phyloP scores from a whole-genome alignment of 2,329 filamentous ascomycete species.

The Sphaceloma murrayae region DNA sequence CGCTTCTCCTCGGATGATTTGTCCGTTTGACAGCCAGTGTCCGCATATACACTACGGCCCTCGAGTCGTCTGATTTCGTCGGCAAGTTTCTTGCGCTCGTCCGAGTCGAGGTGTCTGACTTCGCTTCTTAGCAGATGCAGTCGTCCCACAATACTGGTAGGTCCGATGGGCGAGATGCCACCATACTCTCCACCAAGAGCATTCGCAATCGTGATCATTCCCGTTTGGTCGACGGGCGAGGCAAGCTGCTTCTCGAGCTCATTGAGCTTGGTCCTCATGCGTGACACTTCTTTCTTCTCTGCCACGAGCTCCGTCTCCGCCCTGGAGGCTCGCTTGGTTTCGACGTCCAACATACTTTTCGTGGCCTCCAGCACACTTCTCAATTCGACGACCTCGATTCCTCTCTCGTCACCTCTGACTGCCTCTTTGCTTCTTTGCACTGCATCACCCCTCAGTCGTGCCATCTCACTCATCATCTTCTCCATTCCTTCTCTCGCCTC shows the following conservation, averaged over 20 bases:
- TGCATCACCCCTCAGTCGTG: too few species aligned
- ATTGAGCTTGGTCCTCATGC: background rate
- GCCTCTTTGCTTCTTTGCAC: background rate
- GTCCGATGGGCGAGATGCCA: background rate
- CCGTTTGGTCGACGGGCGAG: background rate
- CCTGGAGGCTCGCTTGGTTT: background rate
- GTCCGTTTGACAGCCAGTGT: background rate
- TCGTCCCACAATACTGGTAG: conserved; percentile 4
- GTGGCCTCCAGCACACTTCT: background rate
- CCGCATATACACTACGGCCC: background rate
- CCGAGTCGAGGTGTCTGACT: conserved; percentile 4
- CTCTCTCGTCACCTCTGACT: too few species aligned
- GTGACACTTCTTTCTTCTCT: background rate
- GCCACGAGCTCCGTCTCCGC: background rate
- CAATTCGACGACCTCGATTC: too few species aligned
- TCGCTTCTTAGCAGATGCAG: conserved; percentile 5
- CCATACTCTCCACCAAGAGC: conserved; percentile 9
- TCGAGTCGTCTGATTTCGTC: conserved; percentile 1
- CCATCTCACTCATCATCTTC: background rate
- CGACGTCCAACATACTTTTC: background rate
- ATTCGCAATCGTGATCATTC: conserved; percentile 16
- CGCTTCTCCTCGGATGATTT: background rate
- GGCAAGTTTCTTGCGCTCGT: conserved; percentile 5
- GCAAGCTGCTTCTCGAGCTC: conserved; percentile 8
- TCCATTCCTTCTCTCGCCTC: background rate